Conservation (phyloP, 2,329 filamentous ascomycete genomes). For the Trichoderma lentiforme region DNA sequence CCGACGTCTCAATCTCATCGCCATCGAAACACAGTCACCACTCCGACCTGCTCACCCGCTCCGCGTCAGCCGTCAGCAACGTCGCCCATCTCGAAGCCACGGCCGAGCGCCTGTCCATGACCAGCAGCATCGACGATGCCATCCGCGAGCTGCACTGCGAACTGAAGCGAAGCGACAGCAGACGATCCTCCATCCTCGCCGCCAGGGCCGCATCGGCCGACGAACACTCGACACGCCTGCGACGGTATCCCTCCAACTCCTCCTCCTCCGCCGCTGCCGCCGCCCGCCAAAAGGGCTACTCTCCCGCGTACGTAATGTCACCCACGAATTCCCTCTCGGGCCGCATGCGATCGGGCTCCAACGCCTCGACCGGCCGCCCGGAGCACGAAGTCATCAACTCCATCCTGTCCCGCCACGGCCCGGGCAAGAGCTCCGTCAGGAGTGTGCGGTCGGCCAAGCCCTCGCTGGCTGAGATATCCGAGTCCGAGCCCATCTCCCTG, state of each 20-base stretch:
- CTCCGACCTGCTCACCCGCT: constrained; percentile 59
- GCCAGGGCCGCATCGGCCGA: constrained; percentile 36
- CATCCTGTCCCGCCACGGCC: constrained; percentile 48
- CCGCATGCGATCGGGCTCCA: constrained; percentile 54
- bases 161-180: constrained; percentile 66
- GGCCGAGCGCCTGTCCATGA: constrained; percentile 70
- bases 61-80: constrained; percentile 62
- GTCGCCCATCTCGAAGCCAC: constrained; percentile 72
- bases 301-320: constrained; percentile 57
- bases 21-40: constrained; percentile 51
- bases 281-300: not conserved
- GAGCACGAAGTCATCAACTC: constrained; percentile 42
- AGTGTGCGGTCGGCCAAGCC: constrained; percentile 50
- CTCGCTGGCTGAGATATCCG: constrained; percentile 55
- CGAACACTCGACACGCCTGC: constrained; percentile 29
- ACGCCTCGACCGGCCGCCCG: constrained; percentile 42
- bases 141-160: constrained; percentile 71
- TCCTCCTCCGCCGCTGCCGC: constrained; percentile 55
- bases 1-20: constrained; percentile 44
- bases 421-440: constrained; percentile 52
- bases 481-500: constrained; percentile 52
- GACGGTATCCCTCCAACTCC: constrained; percentile 45
- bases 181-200: constrained; percentile 60
- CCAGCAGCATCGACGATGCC: constrained; percentile 73
- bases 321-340: constrained; percentile 61